Evolutionary conservation across 2,329 filamentous ascomycete genomes (phyloP).

Genomic region (Fusarium chaquense): DNA sequence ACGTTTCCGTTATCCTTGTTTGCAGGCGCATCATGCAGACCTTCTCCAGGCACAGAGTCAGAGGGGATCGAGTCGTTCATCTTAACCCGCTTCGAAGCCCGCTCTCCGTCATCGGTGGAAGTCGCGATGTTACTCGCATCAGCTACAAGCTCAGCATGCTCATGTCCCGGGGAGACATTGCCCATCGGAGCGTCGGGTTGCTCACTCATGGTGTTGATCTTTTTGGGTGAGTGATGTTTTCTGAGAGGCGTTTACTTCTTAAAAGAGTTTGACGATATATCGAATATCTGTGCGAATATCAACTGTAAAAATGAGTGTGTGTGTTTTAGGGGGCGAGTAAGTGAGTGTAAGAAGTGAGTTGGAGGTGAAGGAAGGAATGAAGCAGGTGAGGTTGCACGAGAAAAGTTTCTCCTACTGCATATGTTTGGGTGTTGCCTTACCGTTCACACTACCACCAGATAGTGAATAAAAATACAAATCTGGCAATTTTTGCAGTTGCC

Average conservation of each 20-base stretch:
- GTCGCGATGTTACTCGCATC: conserved; percentile 29
- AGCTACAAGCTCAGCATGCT: conserved; percentile 26
- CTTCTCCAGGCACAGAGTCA: conserved; percentile 33
- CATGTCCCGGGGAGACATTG: conserved; percentile 36
- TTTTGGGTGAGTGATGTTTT: not conserved
- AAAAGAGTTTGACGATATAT: not conserved
- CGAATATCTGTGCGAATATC: not conserved
- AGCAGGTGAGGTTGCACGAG: not conserved
- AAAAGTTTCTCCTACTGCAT: not conserved
- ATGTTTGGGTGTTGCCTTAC: not conserved
- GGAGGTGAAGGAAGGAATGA: conserved; percentile 4
- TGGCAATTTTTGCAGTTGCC: conserved; percentile 5
- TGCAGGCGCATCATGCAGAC: conserved; percentile 38
- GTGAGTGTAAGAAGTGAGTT: conserved; percentile 12
- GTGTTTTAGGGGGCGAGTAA: conserved; percentile 1
- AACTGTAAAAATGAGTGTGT: conserved; percentile 13
- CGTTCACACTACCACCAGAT: not conserved
- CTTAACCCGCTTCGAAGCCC: conserved; percentile 71
- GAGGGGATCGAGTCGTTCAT: conserved; percentile 53
- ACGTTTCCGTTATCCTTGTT: conserved; percentile 30
- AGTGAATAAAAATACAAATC: not conserved
- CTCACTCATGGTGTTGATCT: conserved; percentile 45
- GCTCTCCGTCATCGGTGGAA: conserved; percentile 47
- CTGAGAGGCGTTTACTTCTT: not conserved
- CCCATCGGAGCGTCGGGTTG: conserved; percentile 43